Conservation (phyloP, 768 basidiomycete genomes). For the Lyophyllum semitale region DNA sequence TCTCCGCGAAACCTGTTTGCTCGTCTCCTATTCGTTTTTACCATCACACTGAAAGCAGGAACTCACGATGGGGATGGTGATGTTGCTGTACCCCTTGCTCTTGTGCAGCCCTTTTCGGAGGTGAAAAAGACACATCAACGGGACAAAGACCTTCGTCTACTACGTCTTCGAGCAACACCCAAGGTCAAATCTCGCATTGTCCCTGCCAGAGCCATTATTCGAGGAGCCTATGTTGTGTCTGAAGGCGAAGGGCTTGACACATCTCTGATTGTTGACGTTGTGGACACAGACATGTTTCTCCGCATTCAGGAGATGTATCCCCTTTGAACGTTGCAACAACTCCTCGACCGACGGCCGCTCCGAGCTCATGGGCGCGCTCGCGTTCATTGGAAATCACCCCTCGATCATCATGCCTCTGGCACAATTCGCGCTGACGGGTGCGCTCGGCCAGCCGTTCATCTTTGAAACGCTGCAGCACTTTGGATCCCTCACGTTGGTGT, state of each 20-base stretch:
- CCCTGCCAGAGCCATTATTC: neutral
- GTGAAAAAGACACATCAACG: neutral
- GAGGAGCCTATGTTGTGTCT: neutral
- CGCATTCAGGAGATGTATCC: neutral
- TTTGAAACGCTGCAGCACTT: constrained; percentile 95
- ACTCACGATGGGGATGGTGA: neutral
- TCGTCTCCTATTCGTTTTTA: neutral
- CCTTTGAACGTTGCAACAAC: no score
- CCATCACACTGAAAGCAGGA: neutral
- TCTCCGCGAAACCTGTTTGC: neutral
- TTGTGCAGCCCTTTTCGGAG: neutral
- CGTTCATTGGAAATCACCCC: constrained; percentile 80
- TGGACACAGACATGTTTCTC: constrained; percentile 4
- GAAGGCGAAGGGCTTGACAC: neutral
- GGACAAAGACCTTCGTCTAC: constrained; percentile 2
- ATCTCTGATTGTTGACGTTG: neutral
- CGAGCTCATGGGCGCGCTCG: constrained; percentile 68
- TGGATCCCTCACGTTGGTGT: constrained; percentile 88
- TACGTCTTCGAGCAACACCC: neutral
- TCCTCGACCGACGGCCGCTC: constrained; percentile 59
- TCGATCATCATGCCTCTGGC: constrained; percentile 69
- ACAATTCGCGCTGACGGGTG: constrained; percentile 88
- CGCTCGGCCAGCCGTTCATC: constrained; percentile 95
- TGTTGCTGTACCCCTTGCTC: neutral
- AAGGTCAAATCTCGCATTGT: neutral